A percentile compares a stretch with the other conserved stretches of the same genome.
Conservation (phyloP, 2,329 filamentous ascomycete genomes). For the Monosporascus sp. region DNA sequence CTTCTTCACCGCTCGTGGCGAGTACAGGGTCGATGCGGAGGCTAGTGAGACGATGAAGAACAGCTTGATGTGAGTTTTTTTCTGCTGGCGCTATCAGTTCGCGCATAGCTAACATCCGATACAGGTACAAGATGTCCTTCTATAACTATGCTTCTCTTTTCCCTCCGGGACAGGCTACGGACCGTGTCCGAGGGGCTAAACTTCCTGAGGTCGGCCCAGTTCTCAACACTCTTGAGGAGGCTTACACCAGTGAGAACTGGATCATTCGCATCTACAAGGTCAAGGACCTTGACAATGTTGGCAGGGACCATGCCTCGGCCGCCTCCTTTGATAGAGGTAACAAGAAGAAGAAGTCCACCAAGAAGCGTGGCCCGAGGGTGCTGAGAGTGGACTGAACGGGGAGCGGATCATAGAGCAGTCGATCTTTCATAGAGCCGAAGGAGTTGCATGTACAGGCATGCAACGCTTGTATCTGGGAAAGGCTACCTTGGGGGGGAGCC, state of each 20-base stretch:
- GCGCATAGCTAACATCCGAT: slow-evolving; percentile 18
- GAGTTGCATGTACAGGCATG: not conserved
- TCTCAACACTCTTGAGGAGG: slow-evolving; percentile 88
- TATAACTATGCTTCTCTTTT: slow-evolving; percentile 94
- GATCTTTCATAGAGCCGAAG: not conserved
- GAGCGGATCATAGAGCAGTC: not conserved
- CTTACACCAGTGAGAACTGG: slow-evolving; percentile 99
- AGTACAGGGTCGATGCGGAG: slow-evolving; percentile 90
- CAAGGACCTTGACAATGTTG: slow-evolving; percentile 96
- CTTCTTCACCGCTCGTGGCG: slow-evolving; percentile 89
- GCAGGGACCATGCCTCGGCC: slow-evolving; percentile 71
- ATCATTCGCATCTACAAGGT: slow-evolving; percentile 99
- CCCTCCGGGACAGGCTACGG: slow-evolving; percentile 81
- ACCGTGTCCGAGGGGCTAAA: slow-evolving; percentile 77
- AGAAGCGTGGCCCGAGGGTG: slow-evolving; percentile 66
- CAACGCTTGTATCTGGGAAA: not conserved
- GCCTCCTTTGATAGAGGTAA: slow-evolving; percentile 70
- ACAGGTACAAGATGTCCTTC: slow-evolving; percentile 99
- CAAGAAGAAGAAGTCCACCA: slow-evolving; percentile 75
- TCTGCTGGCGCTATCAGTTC: not conserved
- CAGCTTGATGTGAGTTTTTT: slow-evolving; percentile 82
- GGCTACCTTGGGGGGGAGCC: not conserved
- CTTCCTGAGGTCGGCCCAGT: slow-evolving; percentile 81
- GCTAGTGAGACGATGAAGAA: slow-evolving; percentile 98
- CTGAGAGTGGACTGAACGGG: slow-evolving; percentile 64